Conservation (phyloP, 805 yeast species). For the Tetrapisispora fleetii region DNA sequence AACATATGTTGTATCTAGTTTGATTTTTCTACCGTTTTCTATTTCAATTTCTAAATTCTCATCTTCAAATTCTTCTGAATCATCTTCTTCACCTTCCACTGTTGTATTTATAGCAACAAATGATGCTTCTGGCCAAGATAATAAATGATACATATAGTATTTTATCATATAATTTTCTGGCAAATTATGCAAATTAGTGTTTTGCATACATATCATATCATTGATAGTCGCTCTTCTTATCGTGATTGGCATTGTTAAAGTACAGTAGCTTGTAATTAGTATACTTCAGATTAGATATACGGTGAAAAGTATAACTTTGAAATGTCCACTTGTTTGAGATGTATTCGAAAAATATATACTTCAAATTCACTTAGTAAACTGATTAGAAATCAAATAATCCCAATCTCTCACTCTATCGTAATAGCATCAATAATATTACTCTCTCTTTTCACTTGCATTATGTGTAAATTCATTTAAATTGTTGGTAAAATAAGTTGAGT, state of each 20-base stretch:
- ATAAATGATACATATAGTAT: slow-evolving; percentile 85
- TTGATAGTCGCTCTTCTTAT: slow-evolving; percentile 79
- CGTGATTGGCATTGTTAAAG: slow-evolving; percentile 59
- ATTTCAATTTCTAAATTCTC: slow-evolving; percentile 14
- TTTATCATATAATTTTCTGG: slow-evolving; percentile 93
- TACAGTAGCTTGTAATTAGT: too few species aligned
- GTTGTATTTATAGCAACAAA: slow-evolving; percentile 85
- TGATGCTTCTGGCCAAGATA: slow-evolving; percentile 97
- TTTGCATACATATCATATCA: slow-evolving; percentile 92
- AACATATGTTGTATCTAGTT: slow-evolving; percentile 57
- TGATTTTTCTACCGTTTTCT: slow-evolving; percentile 22
- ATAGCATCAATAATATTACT: too few species aligned
- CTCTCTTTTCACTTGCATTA: too few species aligned
- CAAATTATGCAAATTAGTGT: slow-evolving; percentile 79
- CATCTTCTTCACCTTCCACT: slow-evolving; percentile 9
- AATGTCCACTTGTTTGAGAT: too few species aligned
- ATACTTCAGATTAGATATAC: too few species aligned
- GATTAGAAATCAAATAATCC: too few species aligned
- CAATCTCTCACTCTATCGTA: too few species aligned
- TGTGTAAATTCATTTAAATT: too few species aligned
- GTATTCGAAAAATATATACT: too few species aligned
- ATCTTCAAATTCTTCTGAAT: slow-evolving; percentile 13
- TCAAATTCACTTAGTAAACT: too few species aligned
- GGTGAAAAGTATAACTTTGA: background rate
- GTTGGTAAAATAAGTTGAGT: background rate